Conservation (phyloP, 768 basidiomycete species). For the Gymnopilus junonius region DNA sequence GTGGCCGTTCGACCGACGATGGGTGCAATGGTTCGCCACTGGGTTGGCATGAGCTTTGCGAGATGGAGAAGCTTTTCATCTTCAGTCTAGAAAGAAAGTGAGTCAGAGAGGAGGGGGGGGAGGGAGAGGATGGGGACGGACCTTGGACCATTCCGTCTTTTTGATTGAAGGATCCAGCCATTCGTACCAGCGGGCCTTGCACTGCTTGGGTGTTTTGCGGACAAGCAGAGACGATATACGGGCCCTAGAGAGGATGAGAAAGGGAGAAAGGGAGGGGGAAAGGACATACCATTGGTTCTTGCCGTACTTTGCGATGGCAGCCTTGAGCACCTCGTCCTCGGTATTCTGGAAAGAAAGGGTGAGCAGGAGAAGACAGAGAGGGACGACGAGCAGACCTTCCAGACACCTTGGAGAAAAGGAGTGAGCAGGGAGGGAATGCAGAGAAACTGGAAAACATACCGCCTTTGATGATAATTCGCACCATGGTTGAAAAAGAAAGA, state of each 20-base stretch:
- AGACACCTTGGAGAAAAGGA: constrained; percentile 57
- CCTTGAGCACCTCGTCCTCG: constrained; percentile 98
- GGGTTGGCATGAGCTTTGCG: constrained; percentile 98
- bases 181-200: constrained; percentile 99
- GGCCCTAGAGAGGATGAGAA: constrained; percentile 59
- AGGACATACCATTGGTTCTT: constrained; percentile 86
- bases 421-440: constrained; percentile 7
- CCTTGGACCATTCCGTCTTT: constrained; percentile 99
- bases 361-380: background rate
- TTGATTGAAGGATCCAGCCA: constrained; percentile 99
- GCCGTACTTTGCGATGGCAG: constrained; percentile 96
- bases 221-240: constrained; percentile 97
- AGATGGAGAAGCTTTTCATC: constrained; percentile 98
- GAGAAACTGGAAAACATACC: constrained; percentile 44
- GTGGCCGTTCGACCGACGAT: constrained; percentile 98
- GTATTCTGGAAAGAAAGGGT: constrained; percentile 65
- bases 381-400: constrained; percentile 64
- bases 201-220: constrained; percentile 98
- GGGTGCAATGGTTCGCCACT: constrained; percentile 99
- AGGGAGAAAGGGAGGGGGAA: background rate
- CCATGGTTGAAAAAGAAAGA: constrained; percentile 50
- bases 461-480: constrained; percentile 92
- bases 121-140: constrained; percentile 32
- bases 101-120: background rate
- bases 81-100: constrained; percentile 69